phyloP scores from a whole-genome alignment of 1,139 yeast genomes.

The Sugiyamaella japonica region DNA sequence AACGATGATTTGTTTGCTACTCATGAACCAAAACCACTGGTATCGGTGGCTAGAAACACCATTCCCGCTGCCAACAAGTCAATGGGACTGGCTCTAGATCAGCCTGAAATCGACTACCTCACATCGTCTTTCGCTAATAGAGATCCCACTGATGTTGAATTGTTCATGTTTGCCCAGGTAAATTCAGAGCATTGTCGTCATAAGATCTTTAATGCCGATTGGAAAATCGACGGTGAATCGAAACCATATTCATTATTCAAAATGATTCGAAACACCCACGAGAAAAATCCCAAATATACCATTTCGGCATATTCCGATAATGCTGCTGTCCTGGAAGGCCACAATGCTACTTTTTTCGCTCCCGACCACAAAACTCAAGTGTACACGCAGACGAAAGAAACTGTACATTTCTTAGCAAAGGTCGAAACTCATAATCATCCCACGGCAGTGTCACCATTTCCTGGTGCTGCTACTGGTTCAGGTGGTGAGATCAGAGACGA shows the following conservation, averaged over 20 bases:
- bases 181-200: conserved; percentile 99
- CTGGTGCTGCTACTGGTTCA: conserved; percentile 99
- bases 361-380: conserved; percentile 72
- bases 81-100: conserved; percentile 88
- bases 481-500: conserved; percentile 99
- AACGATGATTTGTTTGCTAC: conserved; percentile 72
- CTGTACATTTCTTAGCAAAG: conserved; percentile 85
- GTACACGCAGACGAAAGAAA: conserved; percentile 75
- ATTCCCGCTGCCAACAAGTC: conserved; percentile 75
- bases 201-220: conserved; percentile 96
- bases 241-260: conserved; percentile 79
- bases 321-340: conserved; percentile 95
- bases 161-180: conserved; percentile 99
- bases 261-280: conserved; percentile 95
- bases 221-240: conserved; percentile 87
- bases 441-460: conserved; percentile 97
- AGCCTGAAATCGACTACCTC: conserved; percentile 89
- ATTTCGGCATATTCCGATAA: conserved; percentile 95
- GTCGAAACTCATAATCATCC: conserved; percentile 99
- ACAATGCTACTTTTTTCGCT: conserved; percentile 64
- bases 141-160: conserved; percentile 96
- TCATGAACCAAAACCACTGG: conserved; percentile 83
- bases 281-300: conserved; percentile 75
- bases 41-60: conserved; percentile 59
- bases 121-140: conserved; percentile 78